Evolutionary conservation across 805 yeast genomes (phyloP), one percentile per base, ranked within the genome.

Genomic region (Barnettozyma botsteinii): DNA sequence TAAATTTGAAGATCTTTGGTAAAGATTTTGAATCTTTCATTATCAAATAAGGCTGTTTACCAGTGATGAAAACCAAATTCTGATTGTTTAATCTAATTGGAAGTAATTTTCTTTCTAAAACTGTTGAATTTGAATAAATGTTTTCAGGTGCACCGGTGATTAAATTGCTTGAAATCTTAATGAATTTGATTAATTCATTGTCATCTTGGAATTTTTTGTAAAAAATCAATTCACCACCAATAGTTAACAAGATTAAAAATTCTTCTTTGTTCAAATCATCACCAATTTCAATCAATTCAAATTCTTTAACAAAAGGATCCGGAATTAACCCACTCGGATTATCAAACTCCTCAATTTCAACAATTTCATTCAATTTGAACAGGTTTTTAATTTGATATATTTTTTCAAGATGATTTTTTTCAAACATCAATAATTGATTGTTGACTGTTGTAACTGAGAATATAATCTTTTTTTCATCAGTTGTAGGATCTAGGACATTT

Each of bases 81-180:
- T 70, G 68, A 1, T 80, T 85, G 46, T 74, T 74, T 34, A 79
- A 64, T 43, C 76, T 70, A 70, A 45, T 83, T 62, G 56, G 79
- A 70, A 40, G 77, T 73, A 61, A 81, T 64, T 43, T 73, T 59
- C 93, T 72, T 58, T 85, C 94, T 33, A 83, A 72, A 5, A 69
- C 69, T 1, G 81, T 82, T 45, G 46, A 60, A 42, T 74, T 69
- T 1, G 84, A 70, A 51, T 78, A 81, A 1, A 89, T 83, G 57
- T 83, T 83, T 40, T 77, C 82, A 2, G 93, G 91, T 1, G 91
- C 93, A 40, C 94, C 94, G 1, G 86, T 77, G 10, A 81, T 69
- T 4, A 69, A 67, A 47, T 49, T 70, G 62, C 51, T 35, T 21
- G 50, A 65, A 55, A 49, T 43, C 70, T 73, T 52, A 62, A 67